Evolutionary conservation across 176 grass and related monocot genomes (phyloP).

Genomic region (Oryza meridionalis): DNA sequence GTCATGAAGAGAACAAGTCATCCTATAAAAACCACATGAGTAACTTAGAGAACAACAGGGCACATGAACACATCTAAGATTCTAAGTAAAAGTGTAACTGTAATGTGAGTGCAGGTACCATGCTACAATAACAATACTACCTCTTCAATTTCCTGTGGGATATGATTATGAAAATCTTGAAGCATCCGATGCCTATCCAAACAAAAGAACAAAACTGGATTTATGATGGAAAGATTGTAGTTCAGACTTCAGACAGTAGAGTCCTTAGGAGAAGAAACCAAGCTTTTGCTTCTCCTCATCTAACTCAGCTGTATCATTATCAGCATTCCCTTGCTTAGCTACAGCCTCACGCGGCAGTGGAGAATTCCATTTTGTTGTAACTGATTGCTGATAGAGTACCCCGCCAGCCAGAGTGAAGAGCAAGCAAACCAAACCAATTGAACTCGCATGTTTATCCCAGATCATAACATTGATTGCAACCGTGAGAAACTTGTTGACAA

Average conservation of each 20-base stretch:
- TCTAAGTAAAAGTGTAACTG: constrained; percentile 13
- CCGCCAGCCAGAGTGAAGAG: constrained; percentile 68
- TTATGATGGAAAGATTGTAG: constrained; percentile 14
- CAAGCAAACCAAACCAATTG: constrained; percentile 63
- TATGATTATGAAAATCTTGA: not conserved
- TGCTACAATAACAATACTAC: constrained; percentile 21
- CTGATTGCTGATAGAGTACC: constrained; percentile 75
- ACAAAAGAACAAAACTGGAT: constrained; percentile 25
- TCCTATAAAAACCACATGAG: too few species aligned
- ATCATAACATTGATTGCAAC: constrained; percentile 83
- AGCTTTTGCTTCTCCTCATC: constrained; percentile 57
- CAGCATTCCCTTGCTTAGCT: constrained; percentile 18
- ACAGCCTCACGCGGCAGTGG: constrained; percentile 25
- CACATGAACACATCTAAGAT: not conserved
- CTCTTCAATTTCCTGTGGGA: constrained; percentile 4
- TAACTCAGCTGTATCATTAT: constrained; percentile 7
- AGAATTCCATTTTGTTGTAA: constrained; percentile 51
- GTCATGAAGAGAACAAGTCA: not conserved
- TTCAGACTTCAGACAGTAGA: constrained; percentile 44
- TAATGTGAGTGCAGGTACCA: not conserved
- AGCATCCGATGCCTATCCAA: not conserved
- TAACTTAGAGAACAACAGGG: constrained; percentile 1
- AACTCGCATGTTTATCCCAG: constrained; percentile 73
- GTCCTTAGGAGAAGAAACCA: constrained; percentile 57
- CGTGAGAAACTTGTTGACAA: constrained; percentile 80